Percentiles rank a stretch among this genome's conserved stretches.
phyloP scores from a whole-genome alignment of 108 stramenopile species.

The Aurantiochytrium sp. region DNA sequence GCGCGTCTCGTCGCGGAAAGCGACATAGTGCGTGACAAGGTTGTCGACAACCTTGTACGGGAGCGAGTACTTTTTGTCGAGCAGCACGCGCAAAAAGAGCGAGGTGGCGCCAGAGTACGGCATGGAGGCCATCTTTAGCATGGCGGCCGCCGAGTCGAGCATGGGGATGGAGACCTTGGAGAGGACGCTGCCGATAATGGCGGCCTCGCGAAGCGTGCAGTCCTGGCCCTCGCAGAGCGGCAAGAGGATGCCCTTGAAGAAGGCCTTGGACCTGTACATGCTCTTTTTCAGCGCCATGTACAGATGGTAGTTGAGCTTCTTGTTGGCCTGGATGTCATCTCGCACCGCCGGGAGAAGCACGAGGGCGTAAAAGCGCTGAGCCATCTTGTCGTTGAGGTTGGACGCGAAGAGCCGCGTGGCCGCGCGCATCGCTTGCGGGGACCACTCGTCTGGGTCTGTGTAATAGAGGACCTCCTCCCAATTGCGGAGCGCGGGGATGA shows the following conservation, averaged over 20 bases:
- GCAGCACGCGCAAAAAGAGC: conserved; percentile 79
- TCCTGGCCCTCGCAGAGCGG: conserved; percentile 78
- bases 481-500: conserved; percentile 85
- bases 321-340: conserved; percentile 79
- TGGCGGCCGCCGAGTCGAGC: conserved; percentile 91
- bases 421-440: conserved; percentile 89
- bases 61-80: conserved; percentile 96
- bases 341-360: conserved; percentile 87
- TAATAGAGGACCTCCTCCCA: conserved; percentile 97
- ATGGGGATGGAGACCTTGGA: conserved; percentile 87
- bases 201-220: conserved; percentile 92
- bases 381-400: conserved; percentile 92
- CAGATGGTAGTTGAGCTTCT: conserved; percentile 97
- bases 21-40: conserved; percentile 77
- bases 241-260: conserved; percentile 95
- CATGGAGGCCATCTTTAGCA: conserved; percentile 87
- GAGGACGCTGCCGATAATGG: conserved; percentile 86
- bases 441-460: conserved; percentile 92
- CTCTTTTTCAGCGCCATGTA: conserved; percentile 86
- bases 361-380: conserved; percentile 93
- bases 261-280: conserved; percentile 96
- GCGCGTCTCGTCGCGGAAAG: conserved; percentile 55
- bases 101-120: conserved; percentile 88
- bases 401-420: conserved; percentile 95
- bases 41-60: conserved; percentile 83